These are phyloP conservation scores for Colletotrichum euphorbiae DNA, from an alignment of 2,329 filamentous ascomycete species.

Conservation along the genomic window DNA sequence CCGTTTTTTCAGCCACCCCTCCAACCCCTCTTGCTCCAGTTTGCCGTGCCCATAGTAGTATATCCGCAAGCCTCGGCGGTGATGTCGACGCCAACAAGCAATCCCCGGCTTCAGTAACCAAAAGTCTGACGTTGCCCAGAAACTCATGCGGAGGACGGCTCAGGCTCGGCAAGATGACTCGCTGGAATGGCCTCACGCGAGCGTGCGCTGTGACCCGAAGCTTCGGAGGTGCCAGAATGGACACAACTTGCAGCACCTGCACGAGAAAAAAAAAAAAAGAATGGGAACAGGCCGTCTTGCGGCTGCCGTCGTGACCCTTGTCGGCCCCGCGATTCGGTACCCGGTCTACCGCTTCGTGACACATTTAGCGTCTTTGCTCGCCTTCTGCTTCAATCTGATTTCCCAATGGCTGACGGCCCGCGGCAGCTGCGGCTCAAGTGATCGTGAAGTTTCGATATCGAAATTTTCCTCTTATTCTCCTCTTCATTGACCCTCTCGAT, in stretches of 20 bases:
- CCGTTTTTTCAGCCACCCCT: conserved; percentile 37
- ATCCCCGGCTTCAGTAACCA: conserved; percentile 9
- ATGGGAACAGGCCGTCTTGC: conserved; percentile 14
- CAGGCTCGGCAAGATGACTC: conserved; percentile 28
- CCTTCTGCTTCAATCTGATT: conserved; percentile 32
- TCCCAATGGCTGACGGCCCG: conserved; percentile 32
- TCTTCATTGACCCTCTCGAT: conserved; percentile 9
- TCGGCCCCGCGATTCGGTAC: conserved; percentile 35
- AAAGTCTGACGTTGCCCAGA: conserved; percentile 25
- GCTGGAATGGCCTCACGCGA: conserved; percentile 34
- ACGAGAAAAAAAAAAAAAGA: conserved; percentile 21
- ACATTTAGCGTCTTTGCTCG: conserved; percentile 25
- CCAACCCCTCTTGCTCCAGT: conserved; percentile 21
- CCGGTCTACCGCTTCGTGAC: conserved; percentile 32
- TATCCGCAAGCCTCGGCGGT: conserved; percentile 29
- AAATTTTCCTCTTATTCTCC: conserved; percentile 25
- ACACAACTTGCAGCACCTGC: conserved; percentile 20
- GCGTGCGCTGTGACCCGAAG: conserved; percentile 24
- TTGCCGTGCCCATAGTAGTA: not conserved
- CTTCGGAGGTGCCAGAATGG: conserved; percentile 31
- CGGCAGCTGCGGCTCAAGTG: conserved; percentile 37
- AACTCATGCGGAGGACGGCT: not conserved
- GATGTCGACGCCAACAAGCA: conserved; percentile 30
- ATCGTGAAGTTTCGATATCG: conserved; percentile 27
- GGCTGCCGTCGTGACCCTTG: conserved; percentile 32